These are phyloP conservation scores for Mucor lusitanicus DNA, from an alignment of 371 early-diverging fungal species.

Conservation along the genomic window DNA sequence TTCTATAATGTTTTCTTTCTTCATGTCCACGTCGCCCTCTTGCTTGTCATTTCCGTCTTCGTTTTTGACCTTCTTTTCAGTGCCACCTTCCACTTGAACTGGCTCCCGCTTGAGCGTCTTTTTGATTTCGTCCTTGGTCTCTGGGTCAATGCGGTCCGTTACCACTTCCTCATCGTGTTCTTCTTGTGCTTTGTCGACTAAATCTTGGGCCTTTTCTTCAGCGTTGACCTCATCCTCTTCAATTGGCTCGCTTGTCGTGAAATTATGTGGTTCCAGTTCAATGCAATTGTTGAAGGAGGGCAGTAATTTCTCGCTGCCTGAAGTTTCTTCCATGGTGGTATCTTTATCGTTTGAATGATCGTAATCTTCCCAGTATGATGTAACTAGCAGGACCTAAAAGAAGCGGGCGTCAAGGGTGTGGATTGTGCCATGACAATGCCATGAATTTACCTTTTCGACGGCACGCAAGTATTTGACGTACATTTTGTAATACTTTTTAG, in stretches of 20 bases:
- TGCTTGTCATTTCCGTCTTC: background rate
- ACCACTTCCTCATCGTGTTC: background rate
- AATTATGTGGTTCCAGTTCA: conserved; percentile 28
- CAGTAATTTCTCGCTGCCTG: background rate
- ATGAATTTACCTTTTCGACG: conserved; percentile 40
- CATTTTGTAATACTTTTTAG: conserved; percentile 51
- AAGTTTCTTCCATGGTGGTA: background rate
- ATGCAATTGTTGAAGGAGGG: conserved; percentile 5
- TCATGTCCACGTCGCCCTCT: background rate
- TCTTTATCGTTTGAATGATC: conserved; percentile 11
- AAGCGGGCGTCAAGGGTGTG: background rate
- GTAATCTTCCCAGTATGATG: conserved; percentile 37
- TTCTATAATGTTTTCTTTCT: background rate
- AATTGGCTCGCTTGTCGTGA: background rate
- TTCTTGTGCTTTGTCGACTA: background rate
- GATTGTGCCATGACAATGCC: background rate
- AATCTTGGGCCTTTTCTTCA: too few species aligned
- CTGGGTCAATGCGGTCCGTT: background rate
- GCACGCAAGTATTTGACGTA: conserved; percentile 62
- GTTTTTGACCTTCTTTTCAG: background rate
- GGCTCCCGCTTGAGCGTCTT: background rate
- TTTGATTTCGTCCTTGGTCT: background rate
- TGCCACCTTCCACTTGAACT: background rate
- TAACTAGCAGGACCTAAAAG: conserved; percentile 25
- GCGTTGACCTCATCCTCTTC: background rate